Base-by-base conservation (phyloP, 371 early-diverging fungal species). In the Umbelopsis sp. region DNA sequence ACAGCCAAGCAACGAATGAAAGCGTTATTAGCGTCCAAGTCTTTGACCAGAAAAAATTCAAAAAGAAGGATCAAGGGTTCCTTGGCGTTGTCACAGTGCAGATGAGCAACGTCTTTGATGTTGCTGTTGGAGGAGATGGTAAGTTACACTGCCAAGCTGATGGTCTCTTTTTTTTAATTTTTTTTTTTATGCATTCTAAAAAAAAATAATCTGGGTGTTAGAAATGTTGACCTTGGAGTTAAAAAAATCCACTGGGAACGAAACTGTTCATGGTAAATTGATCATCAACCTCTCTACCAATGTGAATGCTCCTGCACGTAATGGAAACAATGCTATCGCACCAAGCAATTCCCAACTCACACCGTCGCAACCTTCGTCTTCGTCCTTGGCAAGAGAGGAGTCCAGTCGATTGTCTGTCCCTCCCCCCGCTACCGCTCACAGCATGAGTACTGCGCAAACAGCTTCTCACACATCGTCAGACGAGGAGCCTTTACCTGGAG, bases 21-120 rank as follows among this genome's bases (percentile, higher is more conserved):
- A 89, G 91, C 65, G 86, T 92, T 10, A 79, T 95, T 51, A 87
- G 93, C 3, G 88, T 94, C 63, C 95, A 96, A 74, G 87, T 96
- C 44, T 96, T 94, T 81, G 96, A 96, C 80, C 94, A 95, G 81
- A 85, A 89, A 72, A 93, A 92, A 76, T 95, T 92, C 79, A 93
- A 93, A 76, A 92, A 90, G 80, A 88, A 85, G 72, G 85, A 89
- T 68, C 95, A 95, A 74, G 95, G 96, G 0, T 94, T 94, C 74
- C 78, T 96, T 16, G 96, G 96, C 20, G 93, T 94, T 32, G 86
- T 94, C 65, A 94, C 93, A 70, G 80, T 94, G 29, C 86, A 87
- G 63, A 84, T 94, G 77, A 81, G 87, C 52, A 82, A 85, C 68
- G 82, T 94, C 38, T 84, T 95, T 70, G 89, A 94, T 68, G 76